phyloP scores from a whole-genome alignment of 176 grass and related monocot genomes.

The Avena sativa region DNA sequence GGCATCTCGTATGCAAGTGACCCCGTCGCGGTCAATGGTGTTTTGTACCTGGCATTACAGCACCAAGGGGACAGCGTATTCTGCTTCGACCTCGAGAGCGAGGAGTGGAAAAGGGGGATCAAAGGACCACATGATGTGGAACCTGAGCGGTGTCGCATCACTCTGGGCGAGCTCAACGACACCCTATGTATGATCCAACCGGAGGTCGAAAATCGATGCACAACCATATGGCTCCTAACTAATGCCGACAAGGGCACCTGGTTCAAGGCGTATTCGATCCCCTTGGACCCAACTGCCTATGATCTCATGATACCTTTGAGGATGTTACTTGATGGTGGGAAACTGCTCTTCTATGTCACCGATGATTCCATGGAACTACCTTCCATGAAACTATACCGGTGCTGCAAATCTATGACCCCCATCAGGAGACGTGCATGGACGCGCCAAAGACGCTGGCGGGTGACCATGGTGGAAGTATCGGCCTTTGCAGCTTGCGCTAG shows the following conservation, averaged over 20 bases:
- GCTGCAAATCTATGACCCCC: neutral
- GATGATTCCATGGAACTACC: neutral
- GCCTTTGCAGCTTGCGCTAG: neutral
- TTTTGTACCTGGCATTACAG: neutral
- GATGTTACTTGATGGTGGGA: neutral
- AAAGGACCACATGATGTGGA: neutral
- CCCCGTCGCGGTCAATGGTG: neutral
- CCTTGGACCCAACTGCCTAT: neutral
- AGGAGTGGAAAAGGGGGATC: slow-evolving; percentile 14
- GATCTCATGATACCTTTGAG: neutral
- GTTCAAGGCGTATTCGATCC: neutral
- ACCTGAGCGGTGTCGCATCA: neutral
- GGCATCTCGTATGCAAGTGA: no score
- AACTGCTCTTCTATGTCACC: neutral
- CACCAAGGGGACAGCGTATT: neutral
- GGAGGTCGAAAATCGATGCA: neutral
- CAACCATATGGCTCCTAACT: neutral
- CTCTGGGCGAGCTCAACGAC: neutral
- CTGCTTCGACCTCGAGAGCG: slow-evolving; percentile 5
- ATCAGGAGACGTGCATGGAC: neutral
- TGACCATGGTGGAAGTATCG: neutral
- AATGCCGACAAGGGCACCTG: neutral
- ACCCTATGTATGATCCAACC: neutral
- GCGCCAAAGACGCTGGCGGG: neutral
- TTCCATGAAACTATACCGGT: no score